Percentiles rank a stretch among this genome's conserved stretches.
Conservation (phyloP, 1,139 yeast species). For the Nakaseomyces sp. region DNA sequence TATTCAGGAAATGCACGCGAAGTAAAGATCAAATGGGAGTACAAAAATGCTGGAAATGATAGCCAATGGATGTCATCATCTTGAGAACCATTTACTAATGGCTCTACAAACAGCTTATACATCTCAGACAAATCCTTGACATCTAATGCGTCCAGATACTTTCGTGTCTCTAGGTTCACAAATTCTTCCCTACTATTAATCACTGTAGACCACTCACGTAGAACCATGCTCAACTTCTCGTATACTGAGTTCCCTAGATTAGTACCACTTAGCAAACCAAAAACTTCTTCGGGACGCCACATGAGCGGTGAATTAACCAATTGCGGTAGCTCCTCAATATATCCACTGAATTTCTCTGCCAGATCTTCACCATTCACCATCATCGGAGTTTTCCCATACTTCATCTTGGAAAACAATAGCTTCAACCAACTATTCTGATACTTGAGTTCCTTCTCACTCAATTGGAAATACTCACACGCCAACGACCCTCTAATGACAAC, state of each 20-base stretch:
- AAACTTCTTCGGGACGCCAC: constrained; percentile 50
- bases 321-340: constrained; percentile 50
- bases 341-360: constrained; percentile 37
- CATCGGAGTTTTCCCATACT: constrained; percentile 28
- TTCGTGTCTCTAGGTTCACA: constrained; percentile 3
- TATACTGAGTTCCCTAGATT: constrained; percentile 38
- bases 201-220: constrained; percentile 29
- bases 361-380: constrained; percentile 11
- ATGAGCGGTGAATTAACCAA: constrained; percentile 53
- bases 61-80: constrained; percentile 39
- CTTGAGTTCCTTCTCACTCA: constrained; percentile 17
- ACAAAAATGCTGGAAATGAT: constrained; percentile 54
- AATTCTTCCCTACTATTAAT: constrained; percentile 6
- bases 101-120: constrained; percentile 7
- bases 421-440: constrained; percentile 37
- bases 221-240: constrained; percentile 27
- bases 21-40: constrained; percentile 66
- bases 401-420: constrained; percentile 40
- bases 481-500: constrained; percentile 36
- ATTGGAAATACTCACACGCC: constrained; percentile 37
- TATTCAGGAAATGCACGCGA: constrained; percentile 75
- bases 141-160: constrained; percentile 9
- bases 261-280: constrained; percentile 47
- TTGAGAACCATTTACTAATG: not conserved
- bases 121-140: constrained; percentile 10